Percentiles rank a stretch among this genome's conserved stretches.
These are phyloP conservation scores for Chrysanthemum seticuspe DNA, from an alignment of 129 eudicot genomes.

Conservation along the genomic window DNA sequence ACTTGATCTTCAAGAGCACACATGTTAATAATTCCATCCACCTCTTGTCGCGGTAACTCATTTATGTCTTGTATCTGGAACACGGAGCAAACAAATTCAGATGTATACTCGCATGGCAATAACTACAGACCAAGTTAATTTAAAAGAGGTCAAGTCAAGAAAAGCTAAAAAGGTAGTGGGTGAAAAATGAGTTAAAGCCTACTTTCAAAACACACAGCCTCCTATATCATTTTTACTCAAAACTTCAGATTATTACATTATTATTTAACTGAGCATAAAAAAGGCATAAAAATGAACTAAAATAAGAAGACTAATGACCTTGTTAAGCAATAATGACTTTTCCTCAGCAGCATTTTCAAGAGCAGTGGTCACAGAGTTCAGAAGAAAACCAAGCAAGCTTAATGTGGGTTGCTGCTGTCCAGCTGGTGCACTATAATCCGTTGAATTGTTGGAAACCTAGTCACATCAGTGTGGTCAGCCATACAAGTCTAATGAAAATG, in stretches of 20 bases:
- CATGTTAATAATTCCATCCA: slow-evolving; percentile 73
- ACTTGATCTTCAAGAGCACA: slow-evolving; percentile 52
- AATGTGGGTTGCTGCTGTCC: slow-evolving; percentile 82
- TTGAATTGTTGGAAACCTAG: slow-evolving; percentile 59
- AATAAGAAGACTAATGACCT: slow-evolving; percentile 46
- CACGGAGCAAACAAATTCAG: slow-evolving; percentile 3
- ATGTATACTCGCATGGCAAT: not conserved
- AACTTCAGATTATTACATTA: no score
- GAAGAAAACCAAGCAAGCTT: slow-evolving; percentile 61
- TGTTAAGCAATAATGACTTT: slow-evolving; percentile 70
- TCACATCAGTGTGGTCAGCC: slow-evolving; percentile 18
- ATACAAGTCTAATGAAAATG: not conserved
- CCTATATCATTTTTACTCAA: no score
- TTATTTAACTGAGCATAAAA: no score
- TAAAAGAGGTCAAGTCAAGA: no score
- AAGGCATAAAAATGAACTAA: not conserved
- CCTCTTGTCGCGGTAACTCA: slow-evolving; percentile 93
- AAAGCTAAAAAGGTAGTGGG: no score
- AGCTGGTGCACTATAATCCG: slow-evolving; percentile 40
- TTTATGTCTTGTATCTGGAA: slow-evolving; percentile 84
- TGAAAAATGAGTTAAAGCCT: no score
- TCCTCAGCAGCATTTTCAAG: slow-evolving; percentile 92
- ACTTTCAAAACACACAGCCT: no score
- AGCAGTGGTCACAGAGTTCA: slow-evolving; percentile 61
- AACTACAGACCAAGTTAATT: not conserved